phyloP scores from a whole-genome alignment of 768 basidiomycete genomes.

The Pleurotus djamor region DNA sequence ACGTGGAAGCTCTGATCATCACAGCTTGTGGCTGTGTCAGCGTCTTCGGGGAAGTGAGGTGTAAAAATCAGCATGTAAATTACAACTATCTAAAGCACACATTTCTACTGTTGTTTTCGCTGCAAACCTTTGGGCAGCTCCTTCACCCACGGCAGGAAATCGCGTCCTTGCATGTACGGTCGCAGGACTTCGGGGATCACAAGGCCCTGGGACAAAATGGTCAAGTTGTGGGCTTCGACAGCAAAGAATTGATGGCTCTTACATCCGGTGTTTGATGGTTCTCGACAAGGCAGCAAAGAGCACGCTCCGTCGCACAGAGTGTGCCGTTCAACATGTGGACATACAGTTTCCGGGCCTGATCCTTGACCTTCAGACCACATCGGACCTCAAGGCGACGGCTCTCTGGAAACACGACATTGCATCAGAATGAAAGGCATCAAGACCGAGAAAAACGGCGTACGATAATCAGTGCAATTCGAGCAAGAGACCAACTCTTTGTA shows the following conservation, averaged over 20 bases:
- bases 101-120: slow-evolving; percentile 49
- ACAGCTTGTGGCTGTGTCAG: slow-evolving; percentile 4
- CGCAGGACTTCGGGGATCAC: slow-evolving; percentile 86
- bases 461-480: slow-evolving; percentile 99
- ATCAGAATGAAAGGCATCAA: background rate
- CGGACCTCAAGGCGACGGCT: slow-evolving; percentile 90
- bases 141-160: slow-evolving; percentile 84
- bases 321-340: slow-evolving; percentile 99
- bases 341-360: slow-evolving; percentile 89
- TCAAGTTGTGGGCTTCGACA: slow-evolving; percentile 4
- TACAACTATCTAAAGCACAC: background rate
- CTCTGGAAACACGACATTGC: slow-evolving; percentile 47
- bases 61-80: background rate
- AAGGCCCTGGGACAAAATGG: slow-evolving; percentile 61
- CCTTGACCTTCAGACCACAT: slow-evolving; percentile 88
- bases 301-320: slow-evolving; percentile 94
- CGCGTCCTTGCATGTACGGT: slow-evolving; percentile 95
- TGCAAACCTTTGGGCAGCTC: slow-evolving; percentile 77
- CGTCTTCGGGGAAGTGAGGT: background rate
- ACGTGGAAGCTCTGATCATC: slow-evolving; percentile 1
- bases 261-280: slow-evolving; percentile 97
- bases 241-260: slow-evolving; percentile 7
- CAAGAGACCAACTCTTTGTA: slow-evolving; percentile 98
- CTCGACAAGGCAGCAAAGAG: slow-evolving; percentile 96
- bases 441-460: slow-evolving; percentile 47